These are phyloP conservation scores for Teunomyces aglyptinius DNA, from an alignment of 805 yeast species.

Conservation along the genomic window DNA sequence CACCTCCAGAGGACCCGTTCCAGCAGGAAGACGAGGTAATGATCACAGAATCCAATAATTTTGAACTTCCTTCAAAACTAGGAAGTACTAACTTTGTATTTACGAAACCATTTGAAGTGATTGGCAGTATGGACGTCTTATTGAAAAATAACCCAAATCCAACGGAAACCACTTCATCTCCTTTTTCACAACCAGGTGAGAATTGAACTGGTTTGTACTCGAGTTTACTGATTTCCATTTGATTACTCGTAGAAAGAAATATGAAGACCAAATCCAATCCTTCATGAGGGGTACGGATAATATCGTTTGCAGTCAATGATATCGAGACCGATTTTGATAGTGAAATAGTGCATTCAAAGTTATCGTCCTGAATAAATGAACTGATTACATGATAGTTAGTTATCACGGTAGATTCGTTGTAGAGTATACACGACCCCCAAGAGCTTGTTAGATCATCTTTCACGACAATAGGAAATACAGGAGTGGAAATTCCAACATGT, in stretches of 20 bases:
- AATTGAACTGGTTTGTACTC: neutral
- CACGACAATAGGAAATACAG: conserved; percentile 16
- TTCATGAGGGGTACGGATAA: conserved; percentile 28
- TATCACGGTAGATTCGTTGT: conserved; percentile 27
- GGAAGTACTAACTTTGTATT: conserved; percentile 16
- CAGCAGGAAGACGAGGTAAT: conserved; percentile 45
- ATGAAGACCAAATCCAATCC: conserved; percentile 41
- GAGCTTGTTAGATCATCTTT: conserved; percentile 5
- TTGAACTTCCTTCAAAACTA: neutral
- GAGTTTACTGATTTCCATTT: neutral
- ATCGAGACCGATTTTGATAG: neutral
- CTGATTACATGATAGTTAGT: conserved; percentile 45
- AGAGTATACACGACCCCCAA: conserved; percentile 48
- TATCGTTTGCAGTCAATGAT: conserved; percentile 12
- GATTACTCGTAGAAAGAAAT: conserved; percentile 13
- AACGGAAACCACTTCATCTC: conserved; percentile 26
- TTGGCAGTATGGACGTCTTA: conserved; percentile 19
- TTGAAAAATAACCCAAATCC: conserved; percentile 44
- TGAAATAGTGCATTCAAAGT: neutral
- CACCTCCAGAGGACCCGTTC: conserved; percentile 54
- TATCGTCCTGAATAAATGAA: conserved; percentile 9
- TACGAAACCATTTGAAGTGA: conserved; percentile 30
- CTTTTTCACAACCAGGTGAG: conserved; percentile 6
- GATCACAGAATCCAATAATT: conserved; percentile 17
- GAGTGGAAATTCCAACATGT: no score